A percentile compares a stretch with the other conserved stretches of the same genome.
Conservation (phyloP, 805 yeast genomes). For the Wickerhamiella occidentalis region DNA sequence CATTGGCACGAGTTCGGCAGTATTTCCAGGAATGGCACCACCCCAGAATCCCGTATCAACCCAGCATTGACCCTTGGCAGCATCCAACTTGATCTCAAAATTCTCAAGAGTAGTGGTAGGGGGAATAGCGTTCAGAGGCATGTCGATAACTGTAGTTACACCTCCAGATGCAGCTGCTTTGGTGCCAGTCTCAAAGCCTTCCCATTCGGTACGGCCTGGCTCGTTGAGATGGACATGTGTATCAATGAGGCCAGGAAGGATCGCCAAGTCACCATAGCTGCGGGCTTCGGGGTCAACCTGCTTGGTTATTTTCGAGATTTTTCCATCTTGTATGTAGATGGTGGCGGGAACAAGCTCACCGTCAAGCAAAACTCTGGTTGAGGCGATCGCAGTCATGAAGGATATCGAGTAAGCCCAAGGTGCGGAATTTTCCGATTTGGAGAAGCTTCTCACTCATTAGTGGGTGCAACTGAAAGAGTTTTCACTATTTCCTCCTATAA, state of each 20-base stretch:
- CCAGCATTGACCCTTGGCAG: slow-evolving; percentile 76
- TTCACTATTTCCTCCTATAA: too few species aligned
- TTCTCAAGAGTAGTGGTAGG: slow-evolving; percentile 82
- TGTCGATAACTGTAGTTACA: slow-evolving; percentile 87
- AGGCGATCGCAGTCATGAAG: slow-evolving; percentile 11
- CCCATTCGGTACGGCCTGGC: slow-evolving; percentile 98
- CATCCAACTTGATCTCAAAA: slow-evolving; percentile 58
- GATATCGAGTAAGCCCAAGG: slow-evolving; percentile 2
- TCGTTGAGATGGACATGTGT: slow-evolving; percentile 91
- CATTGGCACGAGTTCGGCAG: slow-evolving; percentile 57
- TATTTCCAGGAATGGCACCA: slow-evolving; percentile 73
- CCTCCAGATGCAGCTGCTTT: slow-evolving; percentile 93
- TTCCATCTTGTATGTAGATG: slow-evolving; percentile 35
- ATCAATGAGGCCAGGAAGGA: slow-evolving; percentile 87
- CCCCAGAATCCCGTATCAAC: slow-evolving; percentile 97
- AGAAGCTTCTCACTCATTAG: too few species aligned
- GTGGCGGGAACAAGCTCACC: slow-evolving; percentile 23
- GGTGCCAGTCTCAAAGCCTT: slow-evolving; percentile 94
- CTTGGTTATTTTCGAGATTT: slow-evolving; percentile 40
- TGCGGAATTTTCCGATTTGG: background rate
- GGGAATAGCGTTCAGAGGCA: slow-evolving; percentile 94
- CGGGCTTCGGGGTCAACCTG: slow-evolving; percentile 29
- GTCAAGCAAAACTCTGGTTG: slow-evolving; percentile 21
- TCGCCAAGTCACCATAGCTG: slow-evolving; percentile 47
- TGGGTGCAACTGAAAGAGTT: too few species aligned